These are phyloP conservation scores for Coccomyxa subellipsoidea DNA, from an alignment of 163 green algal genomes.

Conservation along the genomic window DNA sequence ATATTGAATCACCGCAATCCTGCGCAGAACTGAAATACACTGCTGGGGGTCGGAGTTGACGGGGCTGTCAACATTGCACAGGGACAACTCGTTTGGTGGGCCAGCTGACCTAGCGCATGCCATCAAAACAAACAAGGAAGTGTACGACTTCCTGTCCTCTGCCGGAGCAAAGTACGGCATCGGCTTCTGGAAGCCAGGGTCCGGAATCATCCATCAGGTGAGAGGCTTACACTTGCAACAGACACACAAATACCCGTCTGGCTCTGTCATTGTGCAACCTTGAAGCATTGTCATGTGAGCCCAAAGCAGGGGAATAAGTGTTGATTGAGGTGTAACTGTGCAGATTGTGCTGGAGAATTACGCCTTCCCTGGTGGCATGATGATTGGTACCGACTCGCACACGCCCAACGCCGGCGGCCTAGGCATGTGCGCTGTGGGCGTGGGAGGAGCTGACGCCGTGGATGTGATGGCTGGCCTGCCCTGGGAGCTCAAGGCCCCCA, in stretches of 20 bases:
- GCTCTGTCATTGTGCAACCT: neutral
- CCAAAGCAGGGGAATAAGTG: neutral
- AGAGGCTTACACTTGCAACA: neutral
- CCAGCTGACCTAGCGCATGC: slow-evolving; percentile 79
- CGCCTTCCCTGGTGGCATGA: slow-evolving; percentile 89
- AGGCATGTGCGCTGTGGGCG: slow-evolving; percentile 87
- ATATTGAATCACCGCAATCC: no score
- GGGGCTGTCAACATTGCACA: slow-evolving; percentile 23
- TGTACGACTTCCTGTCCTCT: slow-evolving; percentile 93
- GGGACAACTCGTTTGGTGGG: slow-evolving; percentile 75
- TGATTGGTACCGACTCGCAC: slow-evolving; percentile 97
- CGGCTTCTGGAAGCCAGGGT: slow-evolving; percentile 93
- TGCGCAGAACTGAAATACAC: no score
- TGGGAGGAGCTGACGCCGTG: slow-evolving; percentile 92
- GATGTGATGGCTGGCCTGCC: slow-evolving; percentile 96
- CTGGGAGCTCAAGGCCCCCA: slow-evolving; percentile 94
- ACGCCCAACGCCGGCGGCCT: slow-evolving; percentile 93
- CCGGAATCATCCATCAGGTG: slow-evolving; percentile 93
- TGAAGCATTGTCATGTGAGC: neutral
- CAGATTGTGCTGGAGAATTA: slow-evolving; percentile 98
- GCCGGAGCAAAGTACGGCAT: slow-evolving; percentile 92
- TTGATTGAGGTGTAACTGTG: neutral
- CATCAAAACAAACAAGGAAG: slow-evolving; percentile 83
- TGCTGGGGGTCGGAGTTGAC: neutral
- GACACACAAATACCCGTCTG: neutral